phyloP scores from a whole-genome alignment of 1,284 basidiomycete genomes.

The Microbotryum intermedium region DNA sequence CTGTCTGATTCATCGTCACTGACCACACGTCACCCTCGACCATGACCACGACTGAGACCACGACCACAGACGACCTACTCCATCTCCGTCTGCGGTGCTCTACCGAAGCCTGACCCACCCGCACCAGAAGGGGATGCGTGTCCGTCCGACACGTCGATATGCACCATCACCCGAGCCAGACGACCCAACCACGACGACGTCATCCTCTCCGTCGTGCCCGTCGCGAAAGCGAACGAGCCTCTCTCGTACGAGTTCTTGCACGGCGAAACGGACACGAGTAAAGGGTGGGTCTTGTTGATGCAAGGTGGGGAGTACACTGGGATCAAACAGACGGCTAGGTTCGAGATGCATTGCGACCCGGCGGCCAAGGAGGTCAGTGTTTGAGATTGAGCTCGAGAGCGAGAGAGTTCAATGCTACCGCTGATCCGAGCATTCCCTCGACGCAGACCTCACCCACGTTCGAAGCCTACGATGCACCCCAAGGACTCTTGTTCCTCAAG shows the following conservation, averaged over 20 bases:
- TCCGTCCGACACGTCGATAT: conserved; percentile 22
- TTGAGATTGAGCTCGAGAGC: not conserved
- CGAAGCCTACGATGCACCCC: conserved; percentile 49
- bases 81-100: conserved; percentile 17
- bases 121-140: conserved; percentile 13
- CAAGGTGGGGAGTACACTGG: conserved; percentile 16
- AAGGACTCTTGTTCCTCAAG: conserved; percentile 48
- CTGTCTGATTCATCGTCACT: not conserved
- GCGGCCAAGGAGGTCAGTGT: conserved; percentile 17
- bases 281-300: conserved; percentile 18
- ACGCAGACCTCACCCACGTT: conserved; percentile 46
- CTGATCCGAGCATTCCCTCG: accelerated
- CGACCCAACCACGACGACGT: conserved; percentile 16
- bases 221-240: not conserved
- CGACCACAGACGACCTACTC: conserved; percentile 11
- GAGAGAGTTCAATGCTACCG: not conserved
- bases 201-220: conserved; percentile 20
- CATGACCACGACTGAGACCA: no score
- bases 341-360: conserved; percentile 23
- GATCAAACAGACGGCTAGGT: conserved; percentile 12
- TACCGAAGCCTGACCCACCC: conserved; percentile 3
- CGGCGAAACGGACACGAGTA: not conserved
- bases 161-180: conserved; percentile 8
- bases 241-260: not conserved
- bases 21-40: no score